Evolutionary conservation across 2,329 filamentous ascomycete genomes (phyloP), one percentile per base, ranked within the genome.

Genomic region (Aureobasidium sp.): DNA sequence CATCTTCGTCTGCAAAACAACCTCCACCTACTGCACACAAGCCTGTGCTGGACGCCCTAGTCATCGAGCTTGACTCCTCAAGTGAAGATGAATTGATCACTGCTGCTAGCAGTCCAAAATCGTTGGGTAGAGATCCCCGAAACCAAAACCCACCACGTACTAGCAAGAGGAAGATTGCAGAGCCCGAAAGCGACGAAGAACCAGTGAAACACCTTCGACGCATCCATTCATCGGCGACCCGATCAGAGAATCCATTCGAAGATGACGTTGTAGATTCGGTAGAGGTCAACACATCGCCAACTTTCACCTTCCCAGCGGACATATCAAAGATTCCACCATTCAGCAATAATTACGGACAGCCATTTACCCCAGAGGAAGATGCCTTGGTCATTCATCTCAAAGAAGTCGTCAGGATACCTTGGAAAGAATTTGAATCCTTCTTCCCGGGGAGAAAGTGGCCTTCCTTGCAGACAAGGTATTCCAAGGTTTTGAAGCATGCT

Each of bases 331-430:
- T 60, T 7, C 20, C 9, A 24, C 57, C 57, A 1, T 50, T 60
- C n/a, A 15, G 13, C 8, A 32, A 51, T 26, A 41, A 26, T 2
- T 60, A 20, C 26, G 57, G 57, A 32, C 32, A 41, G 13, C 57
- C 57, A 0, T 60, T 60, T 7, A 60, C 57, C 3, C 5, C 15
- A n/a, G 26, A 60, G 37, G 57, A 60, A 43, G 57, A 60, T 27
- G 57, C 57, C 6, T 13, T 60, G 15, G 17, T 60, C 6, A 2
- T 20, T n/a, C 20, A 50, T 10, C 26, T 60, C 6, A 60, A 60
- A 36, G 57, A 60, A 26, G 46, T 51, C 2, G 20, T 15, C 2
- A 5, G 10, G 1, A 20, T 60, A 13, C 46, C 36, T 4, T 60
- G 57, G 57, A 60, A 43, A 26, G 34, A 43, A 10, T 60, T 60